Evolutionary conservation across 2,329 filamentous ascomycete genomes (phyloP), one percentile per base, ranked within the genome.

Genomic region (Ophiocordyceps sinensis): DNA sequence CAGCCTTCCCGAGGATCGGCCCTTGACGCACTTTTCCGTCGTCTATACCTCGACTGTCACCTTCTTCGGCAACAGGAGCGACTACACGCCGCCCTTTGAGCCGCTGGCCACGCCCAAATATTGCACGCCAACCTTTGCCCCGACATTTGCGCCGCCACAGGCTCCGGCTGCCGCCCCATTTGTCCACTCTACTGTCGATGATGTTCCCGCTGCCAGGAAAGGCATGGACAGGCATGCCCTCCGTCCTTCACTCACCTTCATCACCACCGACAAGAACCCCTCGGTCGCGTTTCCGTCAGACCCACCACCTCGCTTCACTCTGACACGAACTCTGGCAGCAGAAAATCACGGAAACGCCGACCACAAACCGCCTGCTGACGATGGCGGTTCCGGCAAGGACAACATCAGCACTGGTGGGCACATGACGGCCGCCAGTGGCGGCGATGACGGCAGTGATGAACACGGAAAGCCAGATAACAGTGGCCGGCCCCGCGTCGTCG

Each of bases 261-360:
- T 68, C 39, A 73, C 69, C 2, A 73, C 70, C 3, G 70, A 73
- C 50, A 74, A 73, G 51, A 74, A 74, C 42, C 71, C 71, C 0
- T 62, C 66, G 9, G 67, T 73, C 14, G 61, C 72, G 3, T 58
- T 60, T 44, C 51, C 65, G 1, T 57, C 62, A 3, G 53, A 62
- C 14, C 44, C 51, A 5, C 54, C 59, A 5, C 67, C 67, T 0
- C 47, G 55, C 45, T 71, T 68, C 46, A 61, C 60, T 21, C 45
- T 48, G 28, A 46, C 50, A 8, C 41, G 43, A 29, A 8, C 34
- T 35, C 15, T 36, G 14, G 26, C 19, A 19, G 36, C 10, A 31
- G 41, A 17, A 15, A 19, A 36, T 36, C 38, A 45, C 13, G 43
- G 32, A 5, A 37, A 40, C 9, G 32, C 43, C 2, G 26, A 47